phyloP scores from a whole-genome alignment of 176 grass and related monocot species.

The Phyllostachys edulis region DNA sequence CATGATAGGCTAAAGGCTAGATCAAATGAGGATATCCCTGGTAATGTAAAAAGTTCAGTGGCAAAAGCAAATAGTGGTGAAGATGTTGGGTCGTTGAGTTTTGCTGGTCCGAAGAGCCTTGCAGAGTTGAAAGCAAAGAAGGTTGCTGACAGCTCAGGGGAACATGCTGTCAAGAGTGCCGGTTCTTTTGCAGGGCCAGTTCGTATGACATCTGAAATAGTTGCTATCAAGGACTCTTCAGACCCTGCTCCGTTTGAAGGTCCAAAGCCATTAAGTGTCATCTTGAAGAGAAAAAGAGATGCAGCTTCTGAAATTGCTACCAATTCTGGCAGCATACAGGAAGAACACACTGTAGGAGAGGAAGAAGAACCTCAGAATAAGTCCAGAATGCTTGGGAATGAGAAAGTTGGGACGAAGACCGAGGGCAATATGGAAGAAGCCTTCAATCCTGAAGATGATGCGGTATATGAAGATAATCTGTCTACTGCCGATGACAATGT shows the following conservation, averaged over 20 bases:
- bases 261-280: conserved; percentile 53
- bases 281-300: conserved; percentile 61
- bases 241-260: conserved; percentile 45
- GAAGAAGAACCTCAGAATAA: conserved; percentile 24
- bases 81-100: conserved; percentile 32
- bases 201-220: conserved; percentile 40
- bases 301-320: conserved; percentile 15
- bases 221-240: conserved; percentile 18
- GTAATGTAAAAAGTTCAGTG: conserved; percentile 1
- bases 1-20: conserved; percentile 53
- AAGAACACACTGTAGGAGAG: neutral
- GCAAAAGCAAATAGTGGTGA: conserved; percentile 27
- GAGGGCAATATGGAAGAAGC: conserved; percentile 36
- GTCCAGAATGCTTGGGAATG: neutral
- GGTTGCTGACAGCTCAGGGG: conserved; percentile 17
- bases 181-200: neutral
- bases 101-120: conserved; percentile 68
- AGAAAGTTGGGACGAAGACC: neutral
- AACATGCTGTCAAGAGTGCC: conserved; percentile 17
- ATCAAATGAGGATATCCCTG: conserved; percentile 30
- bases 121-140: conserved; percentile 66
- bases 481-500: conserved; percentile 13
- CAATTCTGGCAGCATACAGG: conserved; percentile 25
- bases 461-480: conserved; percentile 18
- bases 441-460: conserved; percentile 37